Evolutionary conservation across 768 basidiomycete species (phyloP).

Genomic region (Boletus reticuloceps): DNA sequence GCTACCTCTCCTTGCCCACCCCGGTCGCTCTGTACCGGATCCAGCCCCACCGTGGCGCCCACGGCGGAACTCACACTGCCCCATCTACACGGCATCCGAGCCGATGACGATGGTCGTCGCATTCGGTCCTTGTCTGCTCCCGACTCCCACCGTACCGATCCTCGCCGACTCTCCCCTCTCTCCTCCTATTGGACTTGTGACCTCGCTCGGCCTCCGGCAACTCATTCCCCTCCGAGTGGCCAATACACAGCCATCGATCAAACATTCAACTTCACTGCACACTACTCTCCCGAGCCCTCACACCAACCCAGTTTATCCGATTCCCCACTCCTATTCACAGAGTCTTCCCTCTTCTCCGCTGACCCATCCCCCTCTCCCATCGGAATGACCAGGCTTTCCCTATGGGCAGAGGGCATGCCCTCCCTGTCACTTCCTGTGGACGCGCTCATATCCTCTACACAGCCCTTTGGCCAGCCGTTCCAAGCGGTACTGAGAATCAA

Average conservation of each 20-base stretch:
- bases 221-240: slow-evolving; percentile 24
- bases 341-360: slow-evolving; percentile 27
- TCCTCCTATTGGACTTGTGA: slow-evolving; percentile 30
- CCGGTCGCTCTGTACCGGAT: slow-evolving; percentile 24
- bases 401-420: slow-evolving; percentile 70
- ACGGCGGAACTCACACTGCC: slow-evolving; percentile 26
- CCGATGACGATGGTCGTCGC: slow-evolving; percentile 30
- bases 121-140: slow-evolving; percentile 31
- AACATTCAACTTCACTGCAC: slow-evolving; percentile 14
- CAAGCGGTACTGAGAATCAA: slow-evolving; percentile 54
- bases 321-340: slow-evolving; percentile 28
- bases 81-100: slow-evolving; percentile 18
- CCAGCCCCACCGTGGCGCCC: slow-evolving; percentile 22
- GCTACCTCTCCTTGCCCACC: slow-evolving; percentile 24
- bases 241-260: slow-evolving; percentile 25
- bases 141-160: slow-evolving; percentile 26
- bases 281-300: slow-evolving; percentile 24
- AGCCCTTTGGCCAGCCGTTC: slow-evolving; percentile 38
- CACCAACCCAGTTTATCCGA: slow-evolving; percentile 24
- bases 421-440: slow-evolving; percentile 60
- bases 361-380: slow-evolving; percentile 33
- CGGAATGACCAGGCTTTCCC: slow-evolving; percentile 41
- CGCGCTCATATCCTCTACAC: slow-evolving; percentile 41
- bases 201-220: slow-evolving; percentile 22
- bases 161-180: slow-evolving; percentile 33